phyloP scores from a whole-genome alignment of 306 rosid species.

The Quercus robur region DNA sequence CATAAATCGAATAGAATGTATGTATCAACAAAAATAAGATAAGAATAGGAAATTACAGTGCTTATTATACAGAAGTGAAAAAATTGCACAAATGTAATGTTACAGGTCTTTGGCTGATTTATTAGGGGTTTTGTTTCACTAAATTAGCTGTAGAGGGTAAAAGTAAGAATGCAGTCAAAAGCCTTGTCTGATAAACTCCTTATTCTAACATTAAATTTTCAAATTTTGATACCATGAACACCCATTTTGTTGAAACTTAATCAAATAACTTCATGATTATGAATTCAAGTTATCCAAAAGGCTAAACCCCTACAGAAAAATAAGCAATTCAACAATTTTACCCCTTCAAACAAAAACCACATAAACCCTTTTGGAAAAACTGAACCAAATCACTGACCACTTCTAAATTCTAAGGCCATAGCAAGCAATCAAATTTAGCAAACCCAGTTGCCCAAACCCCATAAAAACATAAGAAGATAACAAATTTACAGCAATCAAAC shows the following conservation, averaged over 20 bases:
- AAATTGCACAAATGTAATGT: neutral
- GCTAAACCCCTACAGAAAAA: neutral
- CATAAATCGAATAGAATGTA: conserved; percentile 21
- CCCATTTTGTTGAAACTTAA: conserved; percentile 4
- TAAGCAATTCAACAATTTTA: neutral
- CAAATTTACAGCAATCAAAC: neutral
- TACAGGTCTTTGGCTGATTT: neutral
- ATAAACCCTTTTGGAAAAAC: neutral
- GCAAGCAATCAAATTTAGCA: neutral
- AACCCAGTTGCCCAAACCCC: neutral
- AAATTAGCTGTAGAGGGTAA: neutral
- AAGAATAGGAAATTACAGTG: neutral
- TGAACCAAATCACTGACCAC: neutral
- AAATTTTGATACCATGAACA: neutral
- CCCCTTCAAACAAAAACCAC: neutral
- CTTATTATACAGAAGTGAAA: neutral
- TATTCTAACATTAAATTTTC: neutral
- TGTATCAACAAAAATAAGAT: neutral
- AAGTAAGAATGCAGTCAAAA: neutral
- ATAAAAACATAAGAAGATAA: neutral
- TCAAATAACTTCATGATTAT: neutral
- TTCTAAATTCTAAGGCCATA: neutral
- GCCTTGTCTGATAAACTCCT: neutral
- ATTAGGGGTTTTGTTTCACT: neutral
- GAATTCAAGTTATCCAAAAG: neutral